These are phyloP conservation scores for Ophiostoma angusticollis DNA, from an alignment of 2,329 filamentous ascomycete species.

Conservation along the genomic window DNA sequence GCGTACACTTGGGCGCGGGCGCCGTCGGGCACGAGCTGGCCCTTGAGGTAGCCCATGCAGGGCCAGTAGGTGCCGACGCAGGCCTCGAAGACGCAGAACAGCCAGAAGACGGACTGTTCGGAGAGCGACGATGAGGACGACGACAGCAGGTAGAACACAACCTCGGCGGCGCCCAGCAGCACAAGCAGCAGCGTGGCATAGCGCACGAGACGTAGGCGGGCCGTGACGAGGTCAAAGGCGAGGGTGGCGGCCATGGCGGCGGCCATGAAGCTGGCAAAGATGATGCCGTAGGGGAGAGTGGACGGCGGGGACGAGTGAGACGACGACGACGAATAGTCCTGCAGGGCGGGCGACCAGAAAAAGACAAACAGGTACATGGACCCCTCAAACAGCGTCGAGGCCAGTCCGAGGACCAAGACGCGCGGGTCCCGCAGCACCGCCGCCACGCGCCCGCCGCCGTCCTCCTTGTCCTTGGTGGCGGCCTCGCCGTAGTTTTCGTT, in stretches of 20 bases:
- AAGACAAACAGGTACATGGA: conserved; percentile 47
- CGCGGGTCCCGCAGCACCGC: conserved; percentile 26
- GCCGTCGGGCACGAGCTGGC: conserved; percentile 37
- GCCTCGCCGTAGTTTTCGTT: conserved; percentile 36
- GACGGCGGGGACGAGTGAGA: conserved; percentile 7
- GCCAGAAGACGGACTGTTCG: conserved; percentile 34
- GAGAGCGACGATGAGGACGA: conserved; percentile 21
- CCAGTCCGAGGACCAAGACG: conserved; percentile 35
- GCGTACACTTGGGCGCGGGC: conserved; percentile 40
- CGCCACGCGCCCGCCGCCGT: conserved; percentile 5
- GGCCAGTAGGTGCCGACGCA: conserved; percentile 45
- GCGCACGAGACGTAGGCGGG: conserved; percentile 12
- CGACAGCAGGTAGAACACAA: conserved; percentile 19
- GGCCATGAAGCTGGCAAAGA: conserved; percentile 40
- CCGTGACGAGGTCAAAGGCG: conserved; percentile 30
- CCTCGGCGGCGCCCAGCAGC: conserved; percentile 25
- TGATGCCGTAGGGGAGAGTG: conserved; percentile 32
- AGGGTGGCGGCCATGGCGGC: conserved; percentile 47
- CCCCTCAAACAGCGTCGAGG: conserved; percentile 44
- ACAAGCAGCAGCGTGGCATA: conserved; percentile 23
- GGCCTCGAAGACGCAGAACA: conserved; percentile 42
- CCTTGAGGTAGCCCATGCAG: conserved; percentile 39
- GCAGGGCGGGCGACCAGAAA: conserved; percentile 43
- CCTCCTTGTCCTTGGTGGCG: conserved; percentile 11
- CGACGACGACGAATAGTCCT: conserved; percentile 14